Base-by-base conservation (phyloP, 331 rosid species). In the Acacia concinna region DNA sequence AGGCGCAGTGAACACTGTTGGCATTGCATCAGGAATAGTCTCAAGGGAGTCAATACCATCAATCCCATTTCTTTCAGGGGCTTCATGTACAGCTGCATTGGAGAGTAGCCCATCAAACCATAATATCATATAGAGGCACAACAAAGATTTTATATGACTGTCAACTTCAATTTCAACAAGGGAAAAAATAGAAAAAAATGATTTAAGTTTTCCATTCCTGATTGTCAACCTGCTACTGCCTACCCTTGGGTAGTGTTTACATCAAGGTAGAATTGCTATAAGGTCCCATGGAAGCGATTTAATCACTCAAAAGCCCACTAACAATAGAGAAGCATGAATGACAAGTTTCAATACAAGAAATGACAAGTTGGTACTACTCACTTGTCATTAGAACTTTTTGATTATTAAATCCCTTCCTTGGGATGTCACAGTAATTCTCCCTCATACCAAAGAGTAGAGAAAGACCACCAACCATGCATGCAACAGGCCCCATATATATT, bases 21-120 rank as follows among this genome's bases (percentile, higher is more conserved):
- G 99, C 84, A 91, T 87, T n/a, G 97, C 98, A 43, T 96, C 95
- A 0, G 99, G 99, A 86, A 96, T 86, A 69, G 93, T 89, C 88
- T 90, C 99, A 46, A 93, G 83, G 69, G 95, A 89, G 86, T 96
- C 98, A 10, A 88, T 62, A 82, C 87, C 87, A 80, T 96, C 97
- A 17, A 72, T 80, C 49, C 85, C 88, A 82, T 65, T 86, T 82
- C 84, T 90, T 65, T 82, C 86, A 14, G 83, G 68, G 31, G 57
- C 73, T 83, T 83, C 87, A 14, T 60, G 84, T 44, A 85, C 78
- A 82, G 94, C 99, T 96, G 95, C 86, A 81, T 57, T 40, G 59
- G 18, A 83, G 80, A 71, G 69, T 68, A 72, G 69, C 23, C 76
- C 41, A 21, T 73, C 71, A 79, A 83, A 51, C 71, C 44, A 77